Evolutionary conservation across 495 filamentous ascomycete species (phyloP), one percentile per base, ranked within the genome.

Genomic region (Podospora bellae-mahoneyi): DNA sequence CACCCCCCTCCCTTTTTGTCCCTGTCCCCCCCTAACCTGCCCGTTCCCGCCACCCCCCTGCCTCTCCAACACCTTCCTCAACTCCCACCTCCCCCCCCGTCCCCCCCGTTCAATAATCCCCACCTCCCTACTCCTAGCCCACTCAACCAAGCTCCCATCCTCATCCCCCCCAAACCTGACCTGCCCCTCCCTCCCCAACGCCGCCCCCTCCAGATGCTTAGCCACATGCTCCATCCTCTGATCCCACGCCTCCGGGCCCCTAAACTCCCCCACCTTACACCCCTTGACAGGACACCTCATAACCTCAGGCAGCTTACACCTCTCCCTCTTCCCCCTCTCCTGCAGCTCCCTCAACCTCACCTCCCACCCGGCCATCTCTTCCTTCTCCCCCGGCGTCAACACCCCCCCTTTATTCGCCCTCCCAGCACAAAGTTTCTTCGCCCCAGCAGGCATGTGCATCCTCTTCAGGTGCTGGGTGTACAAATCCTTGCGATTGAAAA

Each of bases 401-500:
- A 5, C 2, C 32, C 53, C 48, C 9, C 54, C 54, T 5, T 48
- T 48, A 15, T 48, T 48, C 6, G 16, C 61, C 39, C 13, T 48
- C 34, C 26, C 13, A 10, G 72, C 68, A 71, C 34, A 71, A 30
- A 71, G 77, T 76, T 83, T 79, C 62, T 81, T 81, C 54, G 78
- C 54, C 44, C 71, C 59, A 5, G 74, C 20, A 2, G 88, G 86
- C 0, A 80, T 78, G 74, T 97, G 93, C 93, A 96, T 96, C 65
- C 93, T 88, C 9, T 92, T 87, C 1, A 94, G 83, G 69, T 97
- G 93, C 71, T 96, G 92, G 0, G 89, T 93, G 82, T 94, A 96
- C 27, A 97, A 87, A 71, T 97, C 93, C 75, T 96, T 97, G 70
- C 93, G 90, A 78, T 96, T 95, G 81, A 96, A 96, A 75, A 92